These are phyloP conservation scores for Hanseniaspora guilliermondii DNA, from an alignment of 805 yeast genomes.

Conservation along the genomic window DNA sequence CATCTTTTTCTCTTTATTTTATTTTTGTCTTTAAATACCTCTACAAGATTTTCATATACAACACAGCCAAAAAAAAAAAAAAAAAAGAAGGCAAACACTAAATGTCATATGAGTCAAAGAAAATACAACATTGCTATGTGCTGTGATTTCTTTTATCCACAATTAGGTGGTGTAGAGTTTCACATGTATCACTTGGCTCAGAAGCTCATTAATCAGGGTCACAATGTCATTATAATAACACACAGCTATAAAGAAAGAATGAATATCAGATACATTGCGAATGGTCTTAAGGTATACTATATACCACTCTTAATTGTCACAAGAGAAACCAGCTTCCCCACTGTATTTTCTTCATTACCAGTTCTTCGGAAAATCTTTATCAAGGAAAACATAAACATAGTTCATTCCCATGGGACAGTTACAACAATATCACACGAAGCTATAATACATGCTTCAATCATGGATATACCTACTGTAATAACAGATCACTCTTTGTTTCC, in stretches of 20 bases:
- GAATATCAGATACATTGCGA: constrained; percentile 73
- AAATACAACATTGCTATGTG: constrained; percentile 48
- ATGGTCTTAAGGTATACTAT: constrained; percentile 87
- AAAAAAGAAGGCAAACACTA: too few species aligned
- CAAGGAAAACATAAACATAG: constrained; percentile 73
- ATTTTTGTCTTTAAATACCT: too few species aligned
- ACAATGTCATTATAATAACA: constrained; percentile 73
- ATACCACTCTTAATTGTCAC: constrained; percentile 72
- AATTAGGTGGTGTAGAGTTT: constrained; percentile 94
- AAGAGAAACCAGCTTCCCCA: constrained; percentile 75
- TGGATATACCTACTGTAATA: constrained; percentile 84
- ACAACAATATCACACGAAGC: constrained; percentile 82
- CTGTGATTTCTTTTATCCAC: constrained; percentile 95
- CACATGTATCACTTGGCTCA: constrained; percentile 88
- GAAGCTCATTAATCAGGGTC: constrained; percentile 66
- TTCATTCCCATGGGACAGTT: constrained; percentile 91
- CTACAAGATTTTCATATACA: too few species aligned
- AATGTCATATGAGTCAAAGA: neutral
- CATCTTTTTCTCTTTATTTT: too few species aligned
- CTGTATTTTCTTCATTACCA: constrained; percentile 82
- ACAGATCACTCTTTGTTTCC: constrained; percentile 96
- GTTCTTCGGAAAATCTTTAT: constrained; percentile 70
- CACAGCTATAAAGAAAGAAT: constrained; percentile 75
- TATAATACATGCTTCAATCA: constrained; percentile 76
- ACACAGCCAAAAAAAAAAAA: too few species aligned